Base-by-base conservation (phyloP, 441 rosid genomes). In the Mallotus repandus region DNA sequence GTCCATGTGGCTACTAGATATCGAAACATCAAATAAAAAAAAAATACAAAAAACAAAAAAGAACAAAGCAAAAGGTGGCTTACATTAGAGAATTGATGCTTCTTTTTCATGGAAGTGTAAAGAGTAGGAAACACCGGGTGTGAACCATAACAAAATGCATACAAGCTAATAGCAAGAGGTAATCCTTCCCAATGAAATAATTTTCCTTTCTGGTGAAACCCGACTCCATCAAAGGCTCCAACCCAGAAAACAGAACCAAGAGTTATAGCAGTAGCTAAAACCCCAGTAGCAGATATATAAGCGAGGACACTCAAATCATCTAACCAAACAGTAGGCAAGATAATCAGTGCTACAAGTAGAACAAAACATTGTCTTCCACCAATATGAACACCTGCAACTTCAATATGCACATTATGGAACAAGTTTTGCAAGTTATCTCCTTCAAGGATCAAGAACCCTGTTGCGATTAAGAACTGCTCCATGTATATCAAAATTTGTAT, bases 71-170 rank as follows among this genome's bases (percentile, higher is more conserved):
- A 35, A 35, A 35, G 41, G 19, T 9, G 52, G 78, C 97, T 95
- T 84, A 89, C 98, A 61, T 81, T 79, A 10, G 96, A 82, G 86
- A 92, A 95, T 63, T 92, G 98, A 18, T 76, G 90, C 76, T 83
- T 95, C 74, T 84, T 89, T 73, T 82, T 84, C 96, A 92, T 91
- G 41, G 96, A 91, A 74, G 80, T 86, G 82, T 92, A 91, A 8
- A 95, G 83, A 14, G 93, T 89, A 15, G 99, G 99, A 69, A 95
- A 95, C 46, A 95, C 94, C 0, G 99, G 98, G 76, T 92, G 98
- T 2, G 97, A 97, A 25, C 99, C 91, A 32, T 86, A 95, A 76
- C 98, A 95, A 78, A 95, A 95, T 38, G 89, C 85, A 49, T 86
- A 95, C 76, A 95, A 88, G 77, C 98, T 95, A 55, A 92, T 83